Percentiles rank a stretch among this genome's conserved stretches.
phyloP scores from a whole-genome alignment of 768 basidiomycete genomes.

The Lactarius sp. region DNA sequence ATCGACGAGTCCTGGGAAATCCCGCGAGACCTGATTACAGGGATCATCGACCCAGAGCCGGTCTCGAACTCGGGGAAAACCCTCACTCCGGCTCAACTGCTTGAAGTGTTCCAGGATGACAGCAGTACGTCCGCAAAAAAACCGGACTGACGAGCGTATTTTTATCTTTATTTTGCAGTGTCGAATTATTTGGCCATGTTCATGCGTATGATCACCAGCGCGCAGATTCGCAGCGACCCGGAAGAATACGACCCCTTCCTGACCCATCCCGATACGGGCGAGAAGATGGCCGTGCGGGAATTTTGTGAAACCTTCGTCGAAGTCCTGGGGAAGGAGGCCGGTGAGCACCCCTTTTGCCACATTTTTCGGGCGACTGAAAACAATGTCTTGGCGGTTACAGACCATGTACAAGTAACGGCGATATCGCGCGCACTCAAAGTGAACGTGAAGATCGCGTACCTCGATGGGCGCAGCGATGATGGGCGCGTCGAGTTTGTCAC shows the following conservation, averaged over 20 bases:
- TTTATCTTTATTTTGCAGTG: conserved; percentile 37
- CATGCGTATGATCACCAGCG: conserved; percentile 77
- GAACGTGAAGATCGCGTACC: conserved; percentile 71
- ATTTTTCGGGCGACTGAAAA: not conserved
- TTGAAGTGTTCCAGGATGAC: conserved; percentile 48
- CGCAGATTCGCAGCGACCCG: conserved; percentile 66
- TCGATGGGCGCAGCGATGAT: conserved; percentile 54
- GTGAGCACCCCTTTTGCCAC: conserved; percentile 33
- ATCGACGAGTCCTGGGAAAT: conserved; percentile 73
- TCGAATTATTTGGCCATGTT: conserved; percentile 76
- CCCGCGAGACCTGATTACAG: conserved; percentile 48
- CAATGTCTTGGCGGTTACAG: conserved; percentile 33
- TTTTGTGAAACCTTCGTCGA: conserved; percentile 83
- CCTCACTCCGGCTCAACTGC: conserved; percentile 35
- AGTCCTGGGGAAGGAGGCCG: conserved; percentile 71
- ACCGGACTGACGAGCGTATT: conserved; percentile 29
- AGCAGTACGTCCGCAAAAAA: conserved; percentile 29
- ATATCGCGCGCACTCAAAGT: conserved; percentile 62
- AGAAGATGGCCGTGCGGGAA: conserved; percentile 48
- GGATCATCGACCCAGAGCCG: conserved; percentile 35
- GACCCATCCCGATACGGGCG: conserved; percentile 65
- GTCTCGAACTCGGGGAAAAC: conserved; percentile 31
- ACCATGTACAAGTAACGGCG: conserved; percentile 80
- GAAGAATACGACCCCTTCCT: conserved; percentile 67
- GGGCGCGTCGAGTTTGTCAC: conserved; percentile 63